Base-by-base conservation (phyloP, 2,329 filamentous ascomycete species). In the Colletotrichum paranaense region DNA sequence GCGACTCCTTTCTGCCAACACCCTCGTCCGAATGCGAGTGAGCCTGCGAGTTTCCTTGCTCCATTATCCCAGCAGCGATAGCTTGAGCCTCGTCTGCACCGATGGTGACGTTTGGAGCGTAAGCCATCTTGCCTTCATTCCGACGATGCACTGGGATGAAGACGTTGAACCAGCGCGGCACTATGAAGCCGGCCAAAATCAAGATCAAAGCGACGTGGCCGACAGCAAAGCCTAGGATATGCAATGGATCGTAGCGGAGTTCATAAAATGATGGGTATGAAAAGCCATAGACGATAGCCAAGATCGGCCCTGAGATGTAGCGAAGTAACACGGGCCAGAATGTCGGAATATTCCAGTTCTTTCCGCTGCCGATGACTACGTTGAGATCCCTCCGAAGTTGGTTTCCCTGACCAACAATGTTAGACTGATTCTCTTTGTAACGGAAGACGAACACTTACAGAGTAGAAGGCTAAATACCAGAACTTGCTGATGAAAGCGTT, bases 331-430 rank as follows among this genome's bases (percentile, higher is more conserved):
- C 78, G 0, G 86, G 85, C 81, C 88, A 87, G 77, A 89, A 87
- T 2, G 65, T 72, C 0, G 89, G 88, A 28, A 91, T 89, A 3
- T 79, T 84, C 89, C 88, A 90, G 79, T 91, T 90, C 49, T 85
- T 86, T 63, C 87, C 88, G 4, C 81, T 82, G 9, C 86, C 88
- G 26, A 91, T 85, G 35, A 89, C 86, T 4, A 85, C 77, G 73
- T 90, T 90, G 28, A 90, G 84, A 75, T 90, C 88, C 30, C 84
- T 84, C 42, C 86, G 83, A 24, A 91, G 83, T 82, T 90, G 89
- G 74, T 90, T 87, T 62, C 88, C 88, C 87, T 89, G 64, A 81
- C 62, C 22, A 38, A 14, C 12, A 32, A 5, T 11, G 8, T 67
- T 38, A 74, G 68, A 28, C 42, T 9, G 56, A 1, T 12, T n/a